phyloP scores from a whole-genome alignment of 2,329 filamentous ascomycete species.

The Fusarium temperatum region DNA sequence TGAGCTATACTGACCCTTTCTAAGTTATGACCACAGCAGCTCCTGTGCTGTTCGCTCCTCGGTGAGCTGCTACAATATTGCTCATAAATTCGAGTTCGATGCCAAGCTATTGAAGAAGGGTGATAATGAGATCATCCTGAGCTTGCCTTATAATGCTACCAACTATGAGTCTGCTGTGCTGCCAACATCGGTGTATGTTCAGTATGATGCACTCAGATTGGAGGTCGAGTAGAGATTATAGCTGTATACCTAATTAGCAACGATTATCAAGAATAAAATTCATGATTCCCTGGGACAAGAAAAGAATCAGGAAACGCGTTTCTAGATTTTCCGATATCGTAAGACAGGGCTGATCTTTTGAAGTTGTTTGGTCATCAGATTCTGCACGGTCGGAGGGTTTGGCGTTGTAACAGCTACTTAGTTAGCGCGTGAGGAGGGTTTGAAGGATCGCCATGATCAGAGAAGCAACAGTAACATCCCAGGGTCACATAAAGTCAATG shows the following conservation, averaged over 20 bases:
- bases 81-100: constrained; percentile 68
- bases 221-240: constrained; percentile 55
- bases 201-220: constrained; percentile 71
- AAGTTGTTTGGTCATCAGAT: neutral
- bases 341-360: constrained; percentile 1
- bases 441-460: constrained; percentile 9
- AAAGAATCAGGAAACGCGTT: constrained; percentile 1
- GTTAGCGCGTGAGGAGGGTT: neutral
- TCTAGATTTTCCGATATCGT: constrained; percentile 5
- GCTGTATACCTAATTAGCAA: neutral
- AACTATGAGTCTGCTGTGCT: constrained; percentile 67
- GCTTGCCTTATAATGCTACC: constrained; percentile 67
- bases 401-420: neutral
- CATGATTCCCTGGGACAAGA: neutral
- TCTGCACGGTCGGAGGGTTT: constrained; percentile 31
- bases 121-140: constrained; percentile 64
- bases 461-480: neutral
- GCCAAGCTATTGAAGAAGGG: constrained; percentile 57
- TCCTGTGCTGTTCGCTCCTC: constrained; percentile 69
- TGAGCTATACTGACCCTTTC: neutral
- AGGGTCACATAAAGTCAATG: neutral
- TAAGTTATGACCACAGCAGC: constrained; percentile 42
- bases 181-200: constrained; percentile 65
- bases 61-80: constrained; percentile 69
- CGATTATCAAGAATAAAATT: neutral